Conservation (phyloP, 1,284 basidiomycete genomes). For the Austroboletus niveus region DNA sequence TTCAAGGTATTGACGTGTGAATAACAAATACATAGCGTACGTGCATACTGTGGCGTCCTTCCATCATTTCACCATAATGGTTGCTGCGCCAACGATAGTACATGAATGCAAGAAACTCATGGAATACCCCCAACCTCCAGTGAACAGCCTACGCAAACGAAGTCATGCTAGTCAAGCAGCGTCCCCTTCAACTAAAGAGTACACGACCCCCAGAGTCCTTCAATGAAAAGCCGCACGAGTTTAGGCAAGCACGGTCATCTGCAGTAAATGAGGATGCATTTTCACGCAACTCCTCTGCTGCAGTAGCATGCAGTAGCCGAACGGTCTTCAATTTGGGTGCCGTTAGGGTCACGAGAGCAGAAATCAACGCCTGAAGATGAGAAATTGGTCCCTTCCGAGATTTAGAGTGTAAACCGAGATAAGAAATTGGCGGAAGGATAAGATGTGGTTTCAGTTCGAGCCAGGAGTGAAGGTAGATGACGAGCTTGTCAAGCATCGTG, state of each 20-base stretch:
- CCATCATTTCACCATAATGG: too few species aligned
- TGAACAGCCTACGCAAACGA: neutral
- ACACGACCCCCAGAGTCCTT: constrained; percentile 24
- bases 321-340: constrained; percentile 23
- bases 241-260: constrained; percentile 10
- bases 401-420: constrained; percentile 25
- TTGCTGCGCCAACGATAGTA: neutral
- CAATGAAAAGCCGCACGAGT: constrained; percentile 17
- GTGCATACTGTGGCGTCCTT: too few species aligned
- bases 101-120: neutral
- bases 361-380: constrained; percentile 18
- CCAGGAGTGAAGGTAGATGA: constrained; percentile 27
- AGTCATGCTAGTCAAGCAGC: neutral
- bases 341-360: constrained; percentile 24
- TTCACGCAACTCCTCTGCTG: constrained; percentile 13
- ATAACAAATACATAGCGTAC: too few species aligned
- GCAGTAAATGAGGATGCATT: constrained; percentile 1
- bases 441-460: constrained; percentile 18
- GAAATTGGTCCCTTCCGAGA: constrained; percentile 4
- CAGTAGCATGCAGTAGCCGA: constrained; percentile 17
- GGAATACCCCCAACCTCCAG: neutral
- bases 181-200: constrained; percentile 11
- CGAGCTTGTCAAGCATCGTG: constrained; percentile 21
- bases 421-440: constrained; percentile 24
- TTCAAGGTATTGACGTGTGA: too few species aligned